These are phyloP conservation scores for Massariosphaeria phaeospora DNA, from an alignment of 495 filamentous ascomycete species.

Conservation along the genomic window DNA sequence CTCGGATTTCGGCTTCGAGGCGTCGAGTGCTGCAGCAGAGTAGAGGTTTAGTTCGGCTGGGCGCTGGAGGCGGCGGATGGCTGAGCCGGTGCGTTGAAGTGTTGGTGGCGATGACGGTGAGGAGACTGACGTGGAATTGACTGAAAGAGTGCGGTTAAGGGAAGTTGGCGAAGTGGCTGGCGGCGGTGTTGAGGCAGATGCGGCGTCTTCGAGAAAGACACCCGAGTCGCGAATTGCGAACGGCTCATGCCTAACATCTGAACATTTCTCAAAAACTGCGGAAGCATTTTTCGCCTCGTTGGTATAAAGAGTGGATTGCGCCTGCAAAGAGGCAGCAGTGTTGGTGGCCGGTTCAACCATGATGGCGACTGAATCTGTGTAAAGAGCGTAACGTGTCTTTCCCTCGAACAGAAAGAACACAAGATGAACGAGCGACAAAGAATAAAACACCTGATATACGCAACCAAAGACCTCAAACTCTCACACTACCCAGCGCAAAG, in stretches of 20 bases:
- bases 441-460: background rate
- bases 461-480: background rate
- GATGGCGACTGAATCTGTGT: background rate
- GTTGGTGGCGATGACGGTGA: too few relatives aligned
- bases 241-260: background rate
- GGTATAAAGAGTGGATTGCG: background rate
- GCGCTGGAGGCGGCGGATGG: constrained; percentile 12
- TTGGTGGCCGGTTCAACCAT: constrained; percentile 10
- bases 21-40: background rate
- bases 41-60: constrained; percentile 23
- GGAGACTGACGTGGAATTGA: background rate
- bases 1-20: constrained; percentile 19
- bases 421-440: background rate
- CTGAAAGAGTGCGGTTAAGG: background rate
- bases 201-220: constrained; percentile 15
- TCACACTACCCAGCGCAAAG: background rate
- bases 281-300: background rate
- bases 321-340: background rate
- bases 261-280: background rate
- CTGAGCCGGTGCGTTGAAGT: background rate
- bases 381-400: background rate
- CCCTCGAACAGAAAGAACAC: background rate
- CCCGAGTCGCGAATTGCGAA: constrained; percentile 23
- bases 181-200: background rate
- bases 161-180: background rate